Base-by-base conservation (phyloP, 768 basidiomycete species). In the Pleurotus eryngii region DNA sequence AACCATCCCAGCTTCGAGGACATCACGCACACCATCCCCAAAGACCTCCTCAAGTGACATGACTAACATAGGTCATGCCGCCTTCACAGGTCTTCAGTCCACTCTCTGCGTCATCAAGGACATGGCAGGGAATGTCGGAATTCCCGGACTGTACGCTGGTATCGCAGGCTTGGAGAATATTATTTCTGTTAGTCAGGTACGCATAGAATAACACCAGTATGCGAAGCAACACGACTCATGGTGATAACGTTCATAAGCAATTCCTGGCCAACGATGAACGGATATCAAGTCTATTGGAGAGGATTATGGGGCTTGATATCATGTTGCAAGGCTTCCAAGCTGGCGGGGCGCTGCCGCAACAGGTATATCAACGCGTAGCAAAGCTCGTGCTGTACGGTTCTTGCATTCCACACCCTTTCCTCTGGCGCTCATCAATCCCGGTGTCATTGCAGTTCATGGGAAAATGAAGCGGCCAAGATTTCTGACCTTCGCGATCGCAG, bases 401-500 rank as follows among this genome's bases (percentile, higher is more conserved):
- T 50, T 53, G 37, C 2, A 40, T 18, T 26, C 24, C n/a, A 12
- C 20, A 9, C n/a, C 24, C 15, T 51, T 22, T 18, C 26, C 5
- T 38, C 17, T 48, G 17, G 46, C 15, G 7, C 14, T 48, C n/a
- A 15, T 26, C 14, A 48, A 48, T 20, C 18, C 5, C 22, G 17
- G 8, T n/a, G 2, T 48, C 46, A 14, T 38, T 22, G 5, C 39
- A 54, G 51, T 7, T 15, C 26, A 11, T 54, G 51, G 51, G 51
- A 54, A 30, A 24, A 11, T 37, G 51, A 54, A 42, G 51, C 51
- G 12, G n/a, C 51, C 11, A 54, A 54, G 39, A 24, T 54, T 42
- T 8, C 51, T 8, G 51, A 17, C 7, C 51, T 54, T 42, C 51
- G 51, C n/a, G 51, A 54, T 4, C 39, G 51, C 20, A 22, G 7